Percentiles rank a stretch among this genome's conserved stretches.
These are phyloP conservation scores for Suhomyces prunicola DNA, from an alignment of 805 yeast species.

Conservation along the genomic window DNA sequence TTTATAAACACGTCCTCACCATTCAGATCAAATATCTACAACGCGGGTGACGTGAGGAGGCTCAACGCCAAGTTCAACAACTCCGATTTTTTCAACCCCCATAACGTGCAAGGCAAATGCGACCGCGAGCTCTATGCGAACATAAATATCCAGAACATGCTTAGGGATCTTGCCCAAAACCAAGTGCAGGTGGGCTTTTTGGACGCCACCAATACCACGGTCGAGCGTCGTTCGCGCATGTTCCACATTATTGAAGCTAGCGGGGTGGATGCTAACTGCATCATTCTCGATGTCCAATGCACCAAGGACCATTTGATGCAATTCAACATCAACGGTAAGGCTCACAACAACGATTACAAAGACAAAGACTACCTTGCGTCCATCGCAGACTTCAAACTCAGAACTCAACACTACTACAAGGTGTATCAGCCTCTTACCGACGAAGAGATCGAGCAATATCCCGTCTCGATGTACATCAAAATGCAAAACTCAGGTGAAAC, in stretches of 20 bases:
- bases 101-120: conserved; percentile 24
- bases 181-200: conserved; percentile 35
- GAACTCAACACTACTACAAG: conserved; percentile 50
- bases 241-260: conserved; percentile 20
- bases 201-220: conserved; percentile 44
- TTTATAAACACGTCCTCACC: conserved; percentile 25
- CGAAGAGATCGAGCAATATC: conserved; percentile 21
- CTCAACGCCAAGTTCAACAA: conserved; percentile 24
- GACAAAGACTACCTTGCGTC: conserved; percentile 51
- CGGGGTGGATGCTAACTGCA: conserved; percentile 36
- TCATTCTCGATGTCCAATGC: conserved; percentile 60
- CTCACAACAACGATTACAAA: conserved; percentile 59
- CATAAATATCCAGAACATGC: conserved; percentile 29
- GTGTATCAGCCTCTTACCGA: conserved; percentile 30
- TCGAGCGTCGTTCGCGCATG: conserved; percentile 30
- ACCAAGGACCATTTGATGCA: conserved; percentile 48
- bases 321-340: conserved; percentile 63
- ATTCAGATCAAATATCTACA: conserved; percentile 32
- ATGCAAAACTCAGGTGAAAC: conserved; percentile 28
- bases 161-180: conserved; percentile 26
- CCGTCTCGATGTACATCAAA: conserved; percentile 20
- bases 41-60: conserved; percentile 53
- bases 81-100: conserved; percentile 39
- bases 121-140: conserved; percentile 37
- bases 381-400: conserved; percentile 54